Percentiles rank a stretch among this genome's conserved stretches.
Evolutionary conservation across 2,329 filamentous ascomycete genomes (phyloP).

Genomic region (Pseudonectria buxi): DNA sequence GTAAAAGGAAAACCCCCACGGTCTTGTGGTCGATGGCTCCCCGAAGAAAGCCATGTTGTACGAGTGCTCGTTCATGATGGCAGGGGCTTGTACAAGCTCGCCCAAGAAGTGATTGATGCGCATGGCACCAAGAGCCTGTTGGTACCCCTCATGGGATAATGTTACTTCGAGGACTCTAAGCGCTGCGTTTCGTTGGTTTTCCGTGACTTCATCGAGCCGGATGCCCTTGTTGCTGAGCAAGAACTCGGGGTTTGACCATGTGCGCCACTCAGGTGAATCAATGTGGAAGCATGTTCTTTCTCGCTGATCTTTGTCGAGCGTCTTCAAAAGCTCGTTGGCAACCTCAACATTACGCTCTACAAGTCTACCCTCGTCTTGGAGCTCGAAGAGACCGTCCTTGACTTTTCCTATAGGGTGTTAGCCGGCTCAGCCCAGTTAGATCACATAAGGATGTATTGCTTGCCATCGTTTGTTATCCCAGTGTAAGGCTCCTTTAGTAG

Average conservation of each 20-base stretch:
- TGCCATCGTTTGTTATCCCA: constrained; percentile 64
- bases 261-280: constrained; percentile 65
- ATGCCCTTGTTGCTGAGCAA: constrained; percentile 62
- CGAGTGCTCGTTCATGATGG: constrained; percentile 65
- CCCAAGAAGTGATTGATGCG: constrained; percentile 70
- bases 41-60: constrained; percentile 74
- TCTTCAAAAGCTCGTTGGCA: constrained; percentile 37
- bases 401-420: constrained; percentile 36
- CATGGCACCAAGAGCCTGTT: constrained; percentile 64
- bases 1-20: constrained; percentile 71
- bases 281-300: constrained; percentile 51
- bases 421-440: constrained; percentile 1
- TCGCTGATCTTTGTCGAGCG: constrained; percentile 43
- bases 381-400: constrained; percentile 45
- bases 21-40: constrained; percentile 44
- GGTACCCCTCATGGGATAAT: constrained; percentile 63
- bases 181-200: constrained; percentile 39
- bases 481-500: constrained; percentile 61
- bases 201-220: constrained; percentile 54
- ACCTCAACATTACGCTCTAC: constrained; percentile 50
- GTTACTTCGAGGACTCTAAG: constrained; percentile 50
- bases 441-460: constrained; percentile 3
- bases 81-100: constrained; percentile 53
- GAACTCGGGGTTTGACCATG: constrained; percentile 67
- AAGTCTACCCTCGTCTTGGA: constrained; percentile 58